phyloP scores from a whole-genome alignment of 2,329 filamentous ascomycete species.

The Pseudopithomyces chartarum region DNA sequence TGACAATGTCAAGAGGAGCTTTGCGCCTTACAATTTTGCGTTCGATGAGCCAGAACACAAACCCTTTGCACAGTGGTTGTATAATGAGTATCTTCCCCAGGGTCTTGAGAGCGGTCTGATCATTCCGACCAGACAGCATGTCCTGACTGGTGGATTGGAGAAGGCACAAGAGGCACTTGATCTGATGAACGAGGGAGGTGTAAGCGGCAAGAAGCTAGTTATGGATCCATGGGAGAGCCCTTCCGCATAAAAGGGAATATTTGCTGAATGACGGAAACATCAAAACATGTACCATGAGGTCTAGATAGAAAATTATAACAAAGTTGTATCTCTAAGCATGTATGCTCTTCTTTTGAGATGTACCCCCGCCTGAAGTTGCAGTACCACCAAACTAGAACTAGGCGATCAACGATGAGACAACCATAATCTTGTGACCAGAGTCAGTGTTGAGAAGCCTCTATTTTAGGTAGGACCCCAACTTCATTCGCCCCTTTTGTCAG shows the following conservation, averaged over 20 bases:
- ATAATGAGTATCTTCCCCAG: slow-evolving; percentile 20
- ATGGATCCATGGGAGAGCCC: slow-evolving; percentile 9
- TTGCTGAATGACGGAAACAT: too few species aligned
- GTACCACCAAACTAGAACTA: too few species aligned
- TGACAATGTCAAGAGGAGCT: slow-evolving; percentile 17
- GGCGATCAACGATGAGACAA: too few species aligned
- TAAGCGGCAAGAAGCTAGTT: slow-evolving; percentile 33
- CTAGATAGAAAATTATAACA: too few species aligned
- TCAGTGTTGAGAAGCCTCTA: too few species aligned
- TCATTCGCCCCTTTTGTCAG: too few species aligned
- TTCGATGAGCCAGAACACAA: slow-evolving; percentile 14
- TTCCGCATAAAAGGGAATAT: not conserved
- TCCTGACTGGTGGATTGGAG: slow-evolving; percentile 20
- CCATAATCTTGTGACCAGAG: too few species aligned
- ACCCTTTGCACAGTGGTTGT: slow-evolving; percentile 19
- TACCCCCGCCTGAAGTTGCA: too few species aligned
- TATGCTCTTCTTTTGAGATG: too few species aligned
- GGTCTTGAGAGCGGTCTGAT: slow-evolving; percentile 16
- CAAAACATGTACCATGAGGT: too few species aligned
- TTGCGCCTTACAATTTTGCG: slow-evolving; percentile 17
- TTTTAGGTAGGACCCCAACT: too few species aligned
- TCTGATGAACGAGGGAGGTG: slow-evolving; percentile 20
- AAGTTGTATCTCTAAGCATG: too few species aligned
- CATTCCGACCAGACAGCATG: slow-evolving; percentile 18
- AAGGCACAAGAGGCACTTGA: slow-evolving; percentile 19